Conservation (phyloP, 139 green algal genomes). For the Penium margaritaceum region DNA sequence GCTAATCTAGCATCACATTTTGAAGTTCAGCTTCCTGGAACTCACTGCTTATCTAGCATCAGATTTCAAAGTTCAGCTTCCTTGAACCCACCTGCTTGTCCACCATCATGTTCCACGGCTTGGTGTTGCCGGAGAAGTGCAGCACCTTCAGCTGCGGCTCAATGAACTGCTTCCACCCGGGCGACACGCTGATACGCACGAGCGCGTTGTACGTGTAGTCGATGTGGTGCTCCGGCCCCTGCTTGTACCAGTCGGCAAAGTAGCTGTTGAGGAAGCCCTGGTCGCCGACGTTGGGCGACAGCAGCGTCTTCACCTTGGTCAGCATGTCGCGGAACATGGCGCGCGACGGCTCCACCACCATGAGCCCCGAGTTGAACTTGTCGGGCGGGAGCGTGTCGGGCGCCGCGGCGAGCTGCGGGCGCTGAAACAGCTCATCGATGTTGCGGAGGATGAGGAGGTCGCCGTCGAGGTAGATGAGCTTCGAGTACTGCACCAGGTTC, state of each 20-base stretch:
- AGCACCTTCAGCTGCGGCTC: conserved; percentile 25
- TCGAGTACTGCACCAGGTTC: conserved; percentile 33
- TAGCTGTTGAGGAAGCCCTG: conserved; percentile 72
- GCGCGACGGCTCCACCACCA: conserved; percentile 28
- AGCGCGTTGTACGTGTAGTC: conserved; percentile 29
- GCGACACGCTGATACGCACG: conserved; percentile 10
- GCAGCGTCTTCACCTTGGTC: neutral
- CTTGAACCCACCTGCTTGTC: neutral
- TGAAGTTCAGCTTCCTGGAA: too few relatives aligned
- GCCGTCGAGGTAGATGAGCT: conserved; percentile 67
- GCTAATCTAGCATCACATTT: too few relatives aligned
- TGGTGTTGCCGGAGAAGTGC: conserved; percentile 12
- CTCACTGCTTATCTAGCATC: too few relatives aligned
- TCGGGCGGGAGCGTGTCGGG: conserved; percentile 22
- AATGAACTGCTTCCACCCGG: conserved; percentile 8
- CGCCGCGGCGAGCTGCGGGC: conserved; percentile 43
- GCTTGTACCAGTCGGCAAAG: conserved; percentile 52
- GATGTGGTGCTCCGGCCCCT: conserved; percentile 1
- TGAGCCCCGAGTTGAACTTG: conserved; percentile 35
- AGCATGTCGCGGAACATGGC: conserved; percentile 35
- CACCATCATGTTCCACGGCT: conserved; percentile 8
- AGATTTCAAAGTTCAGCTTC: too few relatives aligned
- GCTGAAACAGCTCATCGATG: conserved; percentile 61
- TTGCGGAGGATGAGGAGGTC: conserved; percentile 59
- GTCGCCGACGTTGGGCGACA: conserved; percentile 47